phyloP scores from a whole-genome alignment of 352 stramenopile genomes.

The Thraustochytrium striatum region DNA sequence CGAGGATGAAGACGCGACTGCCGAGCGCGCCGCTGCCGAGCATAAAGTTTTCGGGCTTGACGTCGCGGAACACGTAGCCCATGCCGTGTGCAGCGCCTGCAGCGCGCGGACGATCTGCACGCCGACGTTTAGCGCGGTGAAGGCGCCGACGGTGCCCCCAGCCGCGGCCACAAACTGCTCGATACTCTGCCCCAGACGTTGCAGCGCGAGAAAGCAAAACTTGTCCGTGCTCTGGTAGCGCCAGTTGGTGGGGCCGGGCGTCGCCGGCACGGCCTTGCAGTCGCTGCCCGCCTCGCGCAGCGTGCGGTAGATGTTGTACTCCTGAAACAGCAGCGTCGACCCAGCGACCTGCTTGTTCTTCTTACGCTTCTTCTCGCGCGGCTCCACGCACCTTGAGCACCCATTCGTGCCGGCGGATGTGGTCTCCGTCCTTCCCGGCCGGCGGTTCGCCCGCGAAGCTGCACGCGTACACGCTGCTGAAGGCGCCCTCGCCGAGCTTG shows the following conservation, averaged over 20 bases:
- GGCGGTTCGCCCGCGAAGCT: background rate
- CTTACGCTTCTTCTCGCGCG: background rate
- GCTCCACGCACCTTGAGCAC: slow-evolving; percentile 8
- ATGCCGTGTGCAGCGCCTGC: background rate
- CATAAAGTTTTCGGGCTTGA: slow-evolving; percentile 43
- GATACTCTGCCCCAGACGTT: background rate
- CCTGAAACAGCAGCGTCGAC: background rate
- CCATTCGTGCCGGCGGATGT: background rate
- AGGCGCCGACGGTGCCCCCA: background rate
- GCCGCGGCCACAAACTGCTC: background rate
- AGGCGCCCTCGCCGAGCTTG: slow-evolving; percentile 4
- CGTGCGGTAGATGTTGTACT: slow-evolving; percentile 31
- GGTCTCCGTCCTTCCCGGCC: background rate
- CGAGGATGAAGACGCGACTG: background rate
- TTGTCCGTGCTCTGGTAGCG: background rate
- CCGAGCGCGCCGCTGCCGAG: background rate
- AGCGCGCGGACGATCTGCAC: slow-evolving; percentile 16
- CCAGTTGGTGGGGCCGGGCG: background rate
- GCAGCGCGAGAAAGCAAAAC: slow-evolving; percentile 17
- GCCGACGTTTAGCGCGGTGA: slow-evolving; percentile 16
- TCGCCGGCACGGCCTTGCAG: background rate
- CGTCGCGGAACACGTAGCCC: slow-evolving; percentile 17
- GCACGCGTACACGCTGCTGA: slow-evolving; percentile 13
- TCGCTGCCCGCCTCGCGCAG: background rate
- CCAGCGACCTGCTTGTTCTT: background rate